A percentile compares a stretch with the other conserved stretches of the same genome.
These are phyloP conservation scores for Tubosaeta sp. DNA, from an alignment of 768 basidiomycete species.

Conservation along the genomic window DNA sequence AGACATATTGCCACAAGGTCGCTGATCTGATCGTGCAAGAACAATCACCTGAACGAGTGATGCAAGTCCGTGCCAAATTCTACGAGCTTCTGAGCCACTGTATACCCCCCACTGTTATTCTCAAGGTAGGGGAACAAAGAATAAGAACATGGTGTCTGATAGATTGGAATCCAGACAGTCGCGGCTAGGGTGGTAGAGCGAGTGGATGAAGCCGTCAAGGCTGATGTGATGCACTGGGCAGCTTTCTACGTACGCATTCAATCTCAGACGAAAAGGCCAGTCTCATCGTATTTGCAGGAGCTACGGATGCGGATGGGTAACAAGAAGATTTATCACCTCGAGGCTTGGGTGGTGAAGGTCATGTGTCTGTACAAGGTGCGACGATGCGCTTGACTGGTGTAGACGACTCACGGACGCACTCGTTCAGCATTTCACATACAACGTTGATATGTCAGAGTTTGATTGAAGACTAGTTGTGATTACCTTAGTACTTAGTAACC, in stretches of 20 bases:
- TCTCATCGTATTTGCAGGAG: slow-evolving; percentile 51
- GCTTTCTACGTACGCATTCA: slow-evolving; percentile 77
- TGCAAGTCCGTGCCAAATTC: slow-evolving; percentile 89
- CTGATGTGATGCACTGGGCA: slow-evolving; percentile 96
- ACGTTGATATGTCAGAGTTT: slow-evolving; percentile 34
- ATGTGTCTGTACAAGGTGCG: slow-evolving; percentile 86
- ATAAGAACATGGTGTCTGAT: slow-evolving; percentile 1
- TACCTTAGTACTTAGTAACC: neutral
- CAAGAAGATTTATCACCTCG: slow-evolving; percentile 94
- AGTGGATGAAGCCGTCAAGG: slow-evolving; percentile 86
- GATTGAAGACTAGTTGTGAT: slow-evolving; percentile 15
- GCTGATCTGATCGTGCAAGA: slow-evolving; percentile 87
- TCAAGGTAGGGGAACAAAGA: slow-evolving; percentile 62
- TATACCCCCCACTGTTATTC: slow-evolving; percentile 86
- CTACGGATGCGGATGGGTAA: slow-evolving; percentile 91
- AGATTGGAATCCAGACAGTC: slow-evolving; percentile 61
- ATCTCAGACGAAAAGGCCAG: neutral
- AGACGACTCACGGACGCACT: neutral
- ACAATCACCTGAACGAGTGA: slow-evolving; percentile 83
- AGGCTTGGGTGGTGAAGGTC: slow-evolving; percentile 95
- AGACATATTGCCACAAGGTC: slow-evolving; percentile 90
- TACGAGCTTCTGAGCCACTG: slow-evolving; percentile 97
- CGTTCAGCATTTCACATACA: slow-evolving; percentile 29
- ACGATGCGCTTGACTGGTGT: neutral
- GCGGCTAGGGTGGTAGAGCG: slow-evolving; percentile 82